Conservation (phyloP, 352 stramenopile species). For the Pythium utonaiense region DNA sequence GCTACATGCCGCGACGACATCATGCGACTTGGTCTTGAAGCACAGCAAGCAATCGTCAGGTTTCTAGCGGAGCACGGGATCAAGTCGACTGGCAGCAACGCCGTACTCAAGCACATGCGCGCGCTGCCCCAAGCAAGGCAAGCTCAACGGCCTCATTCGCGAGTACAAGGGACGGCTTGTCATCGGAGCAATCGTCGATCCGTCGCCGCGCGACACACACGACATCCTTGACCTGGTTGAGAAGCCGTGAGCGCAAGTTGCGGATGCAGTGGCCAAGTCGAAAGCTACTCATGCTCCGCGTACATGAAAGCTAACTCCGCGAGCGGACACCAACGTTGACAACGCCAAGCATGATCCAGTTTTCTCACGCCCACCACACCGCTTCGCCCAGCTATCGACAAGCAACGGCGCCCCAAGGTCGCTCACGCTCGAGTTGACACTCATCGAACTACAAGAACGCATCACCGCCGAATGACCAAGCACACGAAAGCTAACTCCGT, state of each 20-base stretch:
- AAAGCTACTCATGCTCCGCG: not conserved
- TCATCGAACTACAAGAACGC: no score
- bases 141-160: not conserved
- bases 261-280: not conserved
- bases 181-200: conserved; percentile 5
- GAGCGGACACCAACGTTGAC: not conserved
- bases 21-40: conserved; percentile 1
- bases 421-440: no score
- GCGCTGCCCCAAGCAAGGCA: not conserved
- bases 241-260: no score
- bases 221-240: not conserved
- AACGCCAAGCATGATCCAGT: not conserved
- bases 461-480: no score
- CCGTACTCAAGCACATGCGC: conserved; percentile 9
- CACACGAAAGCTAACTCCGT: conserved; percentile 6
- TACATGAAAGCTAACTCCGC: conserved; percentile 5
- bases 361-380: no score
- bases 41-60: not conserved
- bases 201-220: conserved; percentile 1
- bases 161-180: not conserved
- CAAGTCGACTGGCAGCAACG: not conserved
- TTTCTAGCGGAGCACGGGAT: not conserved
- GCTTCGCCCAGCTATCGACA: no score
- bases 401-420: no score
- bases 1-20: conserved; percentile 4